These are phyloP conservation scores for Umbellularia californica DNA, from an alignment of 164 flowering plant species.

Conservation along the genomic window DNA sequence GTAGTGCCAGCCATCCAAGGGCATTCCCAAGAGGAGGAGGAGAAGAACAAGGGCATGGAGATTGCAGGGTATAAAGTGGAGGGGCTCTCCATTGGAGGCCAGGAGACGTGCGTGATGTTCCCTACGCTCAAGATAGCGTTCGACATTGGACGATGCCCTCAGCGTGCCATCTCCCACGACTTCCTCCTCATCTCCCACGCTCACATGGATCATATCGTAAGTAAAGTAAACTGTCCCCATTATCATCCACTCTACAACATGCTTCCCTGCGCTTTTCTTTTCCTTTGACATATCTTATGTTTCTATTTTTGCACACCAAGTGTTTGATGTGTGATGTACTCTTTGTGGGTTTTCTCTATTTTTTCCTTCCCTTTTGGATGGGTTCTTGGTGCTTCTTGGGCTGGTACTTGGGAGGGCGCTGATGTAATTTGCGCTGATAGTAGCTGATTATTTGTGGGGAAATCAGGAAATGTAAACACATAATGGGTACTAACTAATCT, in stretches of 20 bases:
- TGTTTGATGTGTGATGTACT: neutral
- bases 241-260: neutral
- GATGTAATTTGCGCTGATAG: too few relatives aligned
- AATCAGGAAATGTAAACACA: too few relatives aligned
- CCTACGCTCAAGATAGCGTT: slow-evolving; percentile 76
- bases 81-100: slow-evolving; percentile 91
- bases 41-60: slow-evolving; percentile 25
- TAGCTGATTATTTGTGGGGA: too few relatives aligned
- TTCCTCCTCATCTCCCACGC: slow-evolving; percentile 92
- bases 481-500: too few relatives aligned
- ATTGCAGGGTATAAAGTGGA: slow-evolving; percentile 66
- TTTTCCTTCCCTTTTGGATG: too few relatives aligned
- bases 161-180: slow-evolving; percentile 74
- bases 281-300: neutral
- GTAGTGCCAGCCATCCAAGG: too few relatives aligned
- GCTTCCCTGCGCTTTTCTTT: neutral
- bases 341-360: too few relatives aligned
- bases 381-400: too few relatives aligned
- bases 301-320: neutral
- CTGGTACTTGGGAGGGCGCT: too few relatives aligned
- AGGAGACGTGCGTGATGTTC: slow-evolving; percentile 90
- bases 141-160: slow-evolving; percentile 92
- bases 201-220: slow-evolving; percentile 95
- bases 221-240: neutral
- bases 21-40: neutral